phyloP scores from a whole-genome alignment of 139 green algal genomes.

The Tetraselmis striata region DNA sequence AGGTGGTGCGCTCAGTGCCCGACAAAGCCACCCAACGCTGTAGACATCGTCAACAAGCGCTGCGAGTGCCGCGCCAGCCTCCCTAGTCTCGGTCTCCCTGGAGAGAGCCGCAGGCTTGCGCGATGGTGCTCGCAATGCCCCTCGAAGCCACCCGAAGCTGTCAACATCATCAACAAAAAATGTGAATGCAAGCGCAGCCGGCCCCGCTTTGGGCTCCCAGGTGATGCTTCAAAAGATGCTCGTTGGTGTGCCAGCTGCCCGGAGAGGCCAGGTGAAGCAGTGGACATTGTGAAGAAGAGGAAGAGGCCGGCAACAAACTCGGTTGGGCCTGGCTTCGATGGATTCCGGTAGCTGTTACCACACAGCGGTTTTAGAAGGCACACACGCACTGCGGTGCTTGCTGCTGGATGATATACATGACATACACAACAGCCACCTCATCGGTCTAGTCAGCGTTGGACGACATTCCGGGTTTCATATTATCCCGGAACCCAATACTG shows the following conservation, averaged over 20 bases:
- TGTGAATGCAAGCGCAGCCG: background rate
- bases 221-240: background rate
- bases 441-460: too few species aligned
- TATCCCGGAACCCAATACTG: too few species aligned
- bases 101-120: background rate
- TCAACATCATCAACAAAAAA: background rate
- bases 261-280: background rate
- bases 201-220: background rate
- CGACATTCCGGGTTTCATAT: too few species aligned
- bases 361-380: too few species aligned
- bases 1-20: background rate
- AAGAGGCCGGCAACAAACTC: too few species aligned
- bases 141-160: background rate
- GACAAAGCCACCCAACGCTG: background rate
- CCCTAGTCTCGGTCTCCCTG: background rate
- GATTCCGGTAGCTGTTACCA: too few species aligned
- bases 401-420: too few species aligned
- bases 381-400: too few species aligned
- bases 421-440: too few species aligned
- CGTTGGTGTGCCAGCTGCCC: background rate
- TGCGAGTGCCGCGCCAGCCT: background rate
- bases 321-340: too few species aligned
- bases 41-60: background rate
- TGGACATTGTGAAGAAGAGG: background rate
- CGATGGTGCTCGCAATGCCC: background rate